These are phyloP conservation scores for Thraustochytrium striatum DNA, from an alignment of 352 stramenopile genomes.

Conservation along the genomic window DNA sequence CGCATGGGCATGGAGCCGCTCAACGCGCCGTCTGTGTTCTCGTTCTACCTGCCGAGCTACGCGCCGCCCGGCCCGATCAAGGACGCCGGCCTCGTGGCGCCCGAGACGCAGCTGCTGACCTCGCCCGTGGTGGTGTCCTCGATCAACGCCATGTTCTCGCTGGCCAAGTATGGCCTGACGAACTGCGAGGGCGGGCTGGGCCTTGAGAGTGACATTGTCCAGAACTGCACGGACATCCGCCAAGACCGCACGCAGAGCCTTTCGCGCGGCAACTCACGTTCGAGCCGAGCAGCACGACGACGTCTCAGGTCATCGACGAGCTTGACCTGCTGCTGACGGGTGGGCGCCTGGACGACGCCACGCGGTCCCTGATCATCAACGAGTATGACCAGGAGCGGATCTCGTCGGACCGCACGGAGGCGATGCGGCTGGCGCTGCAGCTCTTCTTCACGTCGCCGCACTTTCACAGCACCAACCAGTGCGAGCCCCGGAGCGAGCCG, in stretches of 20 bases:
- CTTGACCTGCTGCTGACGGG: conserved; percentile 59
- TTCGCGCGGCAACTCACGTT: too few relatives aligned
- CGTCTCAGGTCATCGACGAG: conserved; percentile 57
- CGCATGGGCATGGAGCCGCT: conserved; percentile 60
- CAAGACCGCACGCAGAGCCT: too few relatives aligned
- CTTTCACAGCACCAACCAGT: conserved; percentile 54
- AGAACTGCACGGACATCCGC: neutral
- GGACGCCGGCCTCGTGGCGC: conserved; percentile 53
- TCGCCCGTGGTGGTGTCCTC: conserved; percentile 58
- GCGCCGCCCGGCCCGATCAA: conserved; percentile 51
- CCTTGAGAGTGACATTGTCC: neutral
- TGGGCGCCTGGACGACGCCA: conserved; percentile 55
- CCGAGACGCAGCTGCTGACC: conserved; percentile 59
- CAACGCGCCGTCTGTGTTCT: conserved; percentile 61
- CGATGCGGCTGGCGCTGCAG: conserved; percentile 50
- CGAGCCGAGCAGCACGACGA: neutral
- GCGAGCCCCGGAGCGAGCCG: neutral
- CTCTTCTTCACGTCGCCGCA: conserved; percentile 58
- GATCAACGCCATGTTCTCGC: conserved; percentile 59
- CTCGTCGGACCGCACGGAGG: neutral
- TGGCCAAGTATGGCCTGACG: conserved; percentile 54
- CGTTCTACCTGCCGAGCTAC: conserved; percentile 60
- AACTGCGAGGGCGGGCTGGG: conserved; percentile 53
- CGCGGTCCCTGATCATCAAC: conserved; percentile 37
- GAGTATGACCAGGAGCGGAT: neutral